phyloP scores from a whole-genome alignment of 2,329 filamentous ascomycete genomes.

The Sporothrix sp. region DNA sequence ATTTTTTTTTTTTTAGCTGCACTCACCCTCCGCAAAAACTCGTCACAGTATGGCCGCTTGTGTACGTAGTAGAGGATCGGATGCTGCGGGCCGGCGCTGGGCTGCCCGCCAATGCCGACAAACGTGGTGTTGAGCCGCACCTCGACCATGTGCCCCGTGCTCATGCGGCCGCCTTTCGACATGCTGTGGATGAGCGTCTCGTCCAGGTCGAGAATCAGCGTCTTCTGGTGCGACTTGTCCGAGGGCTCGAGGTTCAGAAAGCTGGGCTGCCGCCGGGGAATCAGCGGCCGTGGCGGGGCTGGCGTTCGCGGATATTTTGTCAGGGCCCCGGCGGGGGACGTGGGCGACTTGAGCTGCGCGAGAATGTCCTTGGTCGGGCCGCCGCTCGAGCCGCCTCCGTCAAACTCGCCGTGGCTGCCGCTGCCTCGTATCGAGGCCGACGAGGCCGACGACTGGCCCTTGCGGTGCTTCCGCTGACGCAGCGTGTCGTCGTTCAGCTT shows the following conservation, averaged over 20 bases:
- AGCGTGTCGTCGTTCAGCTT: conserved; percentile 75
- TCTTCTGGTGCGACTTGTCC: conserved; percentile 64
- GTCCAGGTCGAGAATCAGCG: conserved; percentile 87
- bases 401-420: conserved; percentile 13
- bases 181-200: conserved; percentile 98
- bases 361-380: conserved; percentile 45
- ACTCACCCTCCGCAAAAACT: conserved; percentile 75
- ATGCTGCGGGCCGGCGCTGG: conserved; percentile 71
- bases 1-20: not conserved
- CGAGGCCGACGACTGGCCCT: conserved; percentile 39
- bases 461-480: conserved; percentile 62
- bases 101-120: conserved; percentile 56
- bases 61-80: conserved; percentile 98
- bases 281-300: conserved; percentile 77
- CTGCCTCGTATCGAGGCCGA: conserved; percentile 25
- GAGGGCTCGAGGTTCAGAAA: conserved; percentile 56
- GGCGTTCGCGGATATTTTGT: conserved; percentile 88
- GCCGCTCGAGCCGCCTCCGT: conserved; percentile 25
- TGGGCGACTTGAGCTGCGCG: conserved; percentile 85
- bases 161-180: conserved; percentile 92
- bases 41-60: conserved; percentile 93
- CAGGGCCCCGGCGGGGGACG: conserved; percentile 65
- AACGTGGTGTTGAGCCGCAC: conserved; percentile 72
- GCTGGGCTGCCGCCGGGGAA: conserved; percentile 81
- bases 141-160: conserved; percentile 97